Percentiles rank a stretch among this genome's conserved stretches.
phyloP scores from a whole-genome alignment of 139 green algal species.

The Chlorella sp. region DNA sequence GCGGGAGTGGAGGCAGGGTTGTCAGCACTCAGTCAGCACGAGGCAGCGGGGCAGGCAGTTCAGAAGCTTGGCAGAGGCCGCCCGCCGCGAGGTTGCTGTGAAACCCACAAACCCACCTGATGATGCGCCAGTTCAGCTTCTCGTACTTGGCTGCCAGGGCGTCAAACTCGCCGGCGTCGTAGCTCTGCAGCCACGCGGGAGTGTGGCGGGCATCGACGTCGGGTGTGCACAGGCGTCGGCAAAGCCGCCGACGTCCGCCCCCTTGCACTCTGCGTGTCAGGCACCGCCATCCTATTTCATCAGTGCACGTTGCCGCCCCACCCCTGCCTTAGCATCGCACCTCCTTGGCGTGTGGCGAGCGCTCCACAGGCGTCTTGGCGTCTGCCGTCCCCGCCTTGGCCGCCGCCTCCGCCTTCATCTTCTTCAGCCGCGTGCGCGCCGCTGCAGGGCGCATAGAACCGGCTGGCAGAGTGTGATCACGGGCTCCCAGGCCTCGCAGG shows the following conservation, averaged over 20 bases:
- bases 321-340: constrained; percentile 12
- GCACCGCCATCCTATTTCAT: too few relatives aligned
- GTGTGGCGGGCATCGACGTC: background rate
- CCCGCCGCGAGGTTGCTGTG: background rate
- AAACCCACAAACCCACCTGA: constrained; percentile 34
- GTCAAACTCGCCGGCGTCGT: constrained; percentile 74
- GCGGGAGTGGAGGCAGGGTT: background rate
- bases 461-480: background rate
- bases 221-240: too few relatives aligned
- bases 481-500: background rate
- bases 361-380: constrained; percentile 38
- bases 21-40: background rate
- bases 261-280: too few relatives aligned
- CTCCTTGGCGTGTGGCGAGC: constrained; percentile 74
- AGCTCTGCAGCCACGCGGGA: constrained; percentile 50
- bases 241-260: too few relatives aligned
- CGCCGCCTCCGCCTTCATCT: constrained; percentile 57
- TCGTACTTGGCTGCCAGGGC: constrained; percentile 71
- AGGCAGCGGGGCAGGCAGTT: background rate
- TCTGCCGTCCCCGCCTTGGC: constrained; percentile 42
- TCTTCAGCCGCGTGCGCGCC: constrained; percentile 70
- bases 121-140: constrained; percentile 91
- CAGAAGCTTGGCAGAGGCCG: too few relatives aligned
- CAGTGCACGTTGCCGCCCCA: too few relatives aligned
- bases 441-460: constrained; percentile 49